Base-by-base conservation (phyloP, 2,329 filamentous ascomycete genomes). In the Pseudocercospora musae region DNA sequence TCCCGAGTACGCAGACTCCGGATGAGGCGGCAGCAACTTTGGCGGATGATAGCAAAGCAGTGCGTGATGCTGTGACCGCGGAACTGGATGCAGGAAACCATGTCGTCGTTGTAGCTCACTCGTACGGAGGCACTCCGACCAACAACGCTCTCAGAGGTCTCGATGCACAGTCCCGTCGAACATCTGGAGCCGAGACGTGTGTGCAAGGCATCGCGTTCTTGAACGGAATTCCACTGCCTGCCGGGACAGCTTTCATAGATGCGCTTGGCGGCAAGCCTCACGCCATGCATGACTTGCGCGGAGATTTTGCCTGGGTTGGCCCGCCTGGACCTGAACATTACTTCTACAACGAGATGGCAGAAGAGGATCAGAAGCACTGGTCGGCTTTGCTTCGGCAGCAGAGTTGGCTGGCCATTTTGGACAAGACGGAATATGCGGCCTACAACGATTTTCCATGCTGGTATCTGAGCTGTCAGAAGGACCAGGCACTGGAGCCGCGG, bases 291-390 rank as follows among this genome's bases (percentile, higher is more conserved):
- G 60, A 64, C n/a, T 29, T 65, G 6, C 44, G 56, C 15, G 33
- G 49, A 8, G 44, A 58, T n/a, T 58, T 52, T 18, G 25, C 25
- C 10, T 56, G 52, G 37, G 58, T 60, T 15, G 58, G 58, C 9
- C 37, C 33, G 15, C 58, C 52, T 6, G 58, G 58, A 23, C 55
- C 59, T 1, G 48, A 64, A 13, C 53, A 73, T 15, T 70, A 71
- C n/a, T 77, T 78, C 65, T 78, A 77, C 62, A 74, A 76, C 60
- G 76, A 78, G 53, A 63, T 78, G 29, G 37, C 69, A 0, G 57
- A 67, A 18, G 62, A 62, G 2, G 58, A 66, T 4, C 71, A 73
- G 7, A 60, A 65, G 11, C 50, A 66, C 9, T 66, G 69, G 49
- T 58, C 69, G 18, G 25, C 40, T 4, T 25, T 65, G 52, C 58